Conservation (phyloP, 2,329 filamentous ascomycete species). For the Ascochyta lentis region DNA sequence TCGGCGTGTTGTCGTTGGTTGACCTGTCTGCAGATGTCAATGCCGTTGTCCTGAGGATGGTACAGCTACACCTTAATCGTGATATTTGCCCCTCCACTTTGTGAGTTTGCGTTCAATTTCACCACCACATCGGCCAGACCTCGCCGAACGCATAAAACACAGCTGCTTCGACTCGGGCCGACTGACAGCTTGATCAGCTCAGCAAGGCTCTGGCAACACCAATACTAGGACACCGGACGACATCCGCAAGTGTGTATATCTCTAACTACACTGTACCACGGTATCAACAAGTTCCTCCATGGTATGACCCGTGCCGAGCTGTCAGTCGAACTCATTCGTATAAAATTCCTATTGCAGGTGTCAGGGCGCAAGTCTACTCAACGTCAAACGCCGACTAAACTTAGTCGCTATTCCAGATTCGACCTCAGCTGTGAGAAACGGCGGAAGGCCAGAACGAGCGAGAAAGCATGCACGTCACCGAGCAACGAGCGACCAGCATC, state of each 20-base stretch:
- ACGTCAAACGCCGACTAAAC: conserved; percentile 10
- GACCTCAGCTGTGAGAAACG: conserved; percentile 5
- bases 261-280: not conserved
- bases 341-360: not conserved
- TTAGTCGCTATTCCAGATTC: not conserved
- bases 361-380: not conserved
- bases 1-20: not conserved
- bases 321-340: not conserved
- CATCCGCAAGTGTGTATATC: not conserved
- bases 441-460: not conserved
- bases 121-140: not conserved
- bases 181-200: not conserved
- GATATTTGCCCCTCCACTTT: conserved; percentile 7
- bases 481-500: too few relatives aligned
- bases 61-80: not conserved
- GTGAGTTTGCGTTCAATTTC: not conserved
- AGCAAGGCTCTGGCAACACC: not conserved
- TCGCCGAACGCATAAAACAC: conserved; percentile 10
- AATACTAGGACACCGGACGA: not conserved
- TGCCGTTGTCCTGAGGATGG: conserved; percentile 3
- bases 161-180: not conserved
- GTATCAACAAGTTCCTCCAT: not conserved
- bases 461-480: too few relatives aligned
- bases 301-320: not conserved
- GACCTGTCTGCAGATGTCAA: not conserved